Base-by-base conservation (phyloP, 805 yeast genomes). In the Priceomyces medius region DNA sequence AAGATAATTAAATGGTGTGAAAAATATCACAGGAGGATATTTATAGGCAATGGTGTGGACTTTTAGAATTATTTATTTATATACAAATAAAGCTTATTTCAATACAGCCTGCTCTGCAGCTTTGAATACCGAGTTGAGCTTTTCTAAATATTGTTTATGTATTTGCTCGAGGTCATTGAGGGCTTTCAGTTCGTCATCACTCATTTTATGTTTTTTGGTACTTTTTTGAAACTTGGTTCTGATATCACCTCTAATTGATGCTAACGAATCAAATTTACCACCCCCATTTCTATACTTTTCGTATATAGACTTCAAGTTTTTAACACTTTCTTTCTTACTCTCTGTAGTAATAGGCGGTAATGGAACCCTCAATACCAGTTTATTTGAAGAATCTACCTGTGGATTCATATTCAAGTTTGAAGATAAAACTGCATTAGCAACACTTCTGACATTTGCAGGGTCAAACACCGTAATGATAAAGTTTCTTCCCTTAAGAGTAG, bases 401-500 rank as follows among this genome's bases (percentile, higher is more conserved):
- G 98, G 96, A 45, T 83, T 88, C 71, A 91, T 63, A 54, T 86
- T 85, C 57, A 87, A 64, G 7, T 78, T 77, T 0, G 90, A 72
- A 1, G 77, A 83, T 45, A 88, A 60, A 14, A 91, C 80, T 0
- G 90, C 74, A 39, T 88, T 81, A 20, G 85, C 74, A 20, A 91
- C 77, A 45, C 77, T 73, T 51, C 87, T 84, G 29, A 80, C 74
- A 49, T 86, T 76, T 38, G 73, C 74, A 5, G 96, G 95, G 55
- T 91, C 97, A 61, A 84, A 91, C 2, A 89, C 90, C 0, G 96
- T 88, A n/a, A 91, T 78, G 23, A 77, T 63, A 39, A 88, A 69
- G 50, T 79, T 73, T 51, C 86, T 75, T 5, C 91, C 93, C 50
- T 83, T 83, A 39, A 79, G 50, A 0, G 84, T 66, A 2, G 91